Percentiles rank a stretch among this genome's conserved stretches.
Conservation (phyloP, 208 protist genomes). For the Phytomonas sp. region DNA sequence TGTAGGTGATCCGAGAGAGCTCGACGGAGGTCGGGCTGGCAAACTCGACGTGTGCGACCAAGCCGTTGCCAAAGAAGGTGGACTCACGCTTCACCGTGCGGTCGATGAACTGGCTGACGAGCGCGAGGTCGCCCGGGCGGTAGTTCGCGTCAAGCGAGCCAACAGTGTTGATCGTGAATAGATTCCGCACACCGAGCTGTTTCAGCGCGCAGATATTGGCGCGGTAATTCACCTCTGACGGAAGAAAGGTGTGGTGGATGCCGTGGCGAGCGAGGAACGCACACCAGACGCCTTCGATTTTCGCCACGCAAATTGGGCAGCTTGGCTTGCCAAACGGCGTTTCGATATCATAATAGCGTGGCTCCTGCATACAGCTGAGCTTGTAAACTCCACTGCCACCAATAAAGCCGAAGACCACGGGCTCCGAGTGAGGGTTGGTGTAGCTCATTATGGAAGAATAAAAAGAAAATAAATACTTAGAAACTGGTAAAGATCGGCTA, state of each 20-base stretch:
- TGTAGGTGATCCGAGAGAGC: slow-evolving; percentile 28
- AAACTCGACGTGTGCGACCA: slow-evolving; percentile 80
- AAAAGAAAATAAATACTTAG: slow-evolving; percentile 8
- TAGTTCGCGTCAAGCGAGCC: slow-evolving; percentile 75
- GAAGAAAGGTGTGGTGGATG: slow-evolving; percentile 55
- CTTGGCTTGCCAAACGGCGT: slow-evolving; percentile 85
- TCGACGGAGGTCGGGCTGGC: slow-evolving; percentile 62
- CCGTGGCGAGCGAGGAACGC: slow-evolving; percentile 88
- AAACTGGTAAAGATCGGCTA: background rate
- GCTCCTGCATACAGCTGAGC: slow-evolving; percentile 39
- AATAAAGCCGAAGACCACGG: slow-evolving; percentile 69
- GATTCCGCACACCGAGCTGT: slow-evolving; percentile 73
- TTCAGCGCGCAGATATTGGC: slow-evolving; percentile 91
- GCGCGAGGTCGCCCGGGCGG: slow-evolving; percentile 74
- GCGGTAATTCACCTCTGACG: slow-evolving; percentile 84
- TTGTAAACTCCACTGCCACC: slow-evolving; percentile 85
- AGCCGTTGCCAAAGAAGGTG: slow-evolving; percentile 82
- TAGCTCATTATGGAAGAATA: slow-evolving; percentile 17
- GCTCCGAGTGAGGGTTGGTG: slow-evolving; percentile 39
- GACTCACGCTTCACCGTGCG: slow-evolving; percentile 47
- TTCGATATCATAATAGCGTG: slow-evolving; percentile 46
- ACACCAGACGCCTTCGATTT: slow-evolving; percentile 37
- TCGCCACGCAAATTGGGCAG: slow-evolving; percentile 53
- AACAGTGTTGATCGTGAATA: slow-evolving; percentile 82
- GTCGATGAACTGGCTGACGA: slow-evolving; percentile 89